These are phyloP conservation scores for Colletotrichum musicola DNA, from an alignment of 2,329 filamentous ascomycete genomes.

Conservation along the genomic window DNA sequence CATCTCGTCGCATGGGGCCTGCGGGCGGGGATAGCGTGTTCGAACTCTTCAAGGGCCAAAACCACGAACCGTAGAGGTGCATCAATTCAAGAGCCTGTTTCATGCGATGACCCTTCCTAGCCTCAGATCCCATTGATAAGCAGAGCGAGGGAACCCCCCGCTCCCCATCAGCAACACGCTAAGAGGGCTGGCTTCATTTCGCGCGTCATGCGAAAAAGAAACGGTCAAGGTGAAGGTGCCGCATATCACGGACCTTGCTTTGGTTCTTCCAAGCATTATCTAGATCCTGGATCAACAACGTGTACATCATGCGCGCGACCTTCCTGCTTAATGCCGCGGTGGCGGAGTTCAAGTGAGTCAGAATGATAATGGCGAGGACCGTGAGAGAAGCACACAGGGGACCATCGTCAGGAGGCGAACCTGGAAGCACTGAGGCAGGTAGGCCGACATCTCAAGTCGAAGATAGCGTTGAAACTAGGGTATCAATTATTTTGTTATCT, in stretches of 20 bases:
- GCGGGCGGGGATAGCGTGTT: no score
- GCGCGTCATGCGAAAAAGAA: slow-evolving; percentile 5
- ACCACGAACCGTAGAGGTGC: no score
- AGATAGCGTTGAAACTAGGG: slow-evolving; percentile 9
- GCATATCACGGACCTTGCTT: neutral
- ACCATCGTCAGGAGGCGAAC: neutral
- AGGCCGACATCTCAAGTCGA: neutral
- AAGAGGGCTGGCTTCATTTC: slow-evolving; percentile 4
- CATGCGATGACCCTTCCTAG: no score
- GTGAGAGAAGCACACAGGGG: neutral
- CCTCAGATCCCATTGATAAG: no score
- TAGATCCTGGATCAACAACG: neutral
- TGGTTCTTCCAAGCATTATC: neutral
- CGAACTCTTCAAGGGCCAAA: no score
- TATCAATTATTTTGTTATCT: slow-evolving; percentile 36
- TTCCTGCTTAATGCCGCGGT: neutral
- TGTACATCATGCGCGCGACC: slow-evolving; percentile 16
- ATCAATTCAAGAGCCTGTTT: no score
- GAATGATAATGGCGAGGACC: neutral
- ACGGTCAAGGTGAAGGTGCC: neutral
- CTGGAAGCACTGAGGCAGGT: neutral
- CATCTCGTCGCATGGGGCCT: no score
- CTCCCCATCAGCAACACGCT: neutral
- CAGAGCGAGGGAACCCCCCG: no score
- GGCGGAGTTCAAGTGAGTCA: neutral